Conservation (phyloP, 73 alveolate genomes). For the Symbiodinium pilosum region DNA sequence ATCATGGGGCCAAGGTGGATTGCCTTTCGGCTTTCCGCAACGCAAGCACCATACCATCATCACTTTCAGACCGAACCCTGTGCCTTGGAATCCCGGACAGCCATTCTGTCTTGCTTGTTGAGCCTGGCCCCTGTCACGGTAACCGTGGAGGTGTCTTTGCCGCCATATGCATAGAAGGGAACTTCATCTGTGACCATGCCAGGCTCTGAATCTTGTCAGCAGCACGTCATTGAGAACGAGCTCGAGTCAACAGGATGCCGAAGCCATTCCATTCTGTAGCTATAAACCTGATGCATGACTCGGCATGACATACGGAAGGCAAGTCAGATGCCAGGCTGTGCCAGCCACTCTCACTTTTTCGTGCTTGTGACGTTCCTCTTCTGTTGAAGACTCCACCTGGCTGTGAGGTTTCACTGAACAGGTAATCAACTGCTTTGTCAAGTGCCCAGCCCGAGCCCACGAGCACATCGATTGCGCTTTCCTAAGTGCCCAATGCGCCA, state of each 20-base stretch:
- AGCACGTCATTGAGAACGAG: not conserved
- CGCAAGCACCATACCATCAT: too few species aligned
- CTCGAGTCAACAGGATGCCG: not conserved
- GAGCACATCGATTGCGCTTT: too few species aligned
- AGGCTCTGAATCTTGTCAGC: not conserved
- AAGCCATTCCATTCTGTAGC: not conserved
- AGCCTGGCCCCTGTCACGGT: not conserved
- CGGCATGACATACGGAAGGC: too few species aligned
- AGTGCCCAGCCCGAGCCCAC: too few species aligned
- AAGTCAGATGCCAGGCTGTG: too few species aligned
- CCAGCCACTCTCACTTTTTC: not conserved
- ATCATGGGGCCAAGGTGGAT: slow-evolving; percentile 21
- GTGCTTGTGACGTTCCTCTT: not conserved
- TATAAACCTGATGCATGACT: not conserved
- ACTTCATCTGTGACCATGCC: not conserved
- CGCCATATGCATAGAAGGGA: too few species aligned
- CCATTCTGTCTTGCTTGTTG: not conserved
- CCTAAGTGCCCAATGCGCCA: not conserved
- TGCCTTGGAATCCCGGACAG: not conserved
- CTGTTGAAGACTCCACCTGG: not conserved
- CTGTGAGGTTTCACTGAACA: too few species aligned
- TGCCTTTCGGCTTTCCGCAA: not conserved
- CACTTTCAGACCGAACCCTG: too few species aligned
- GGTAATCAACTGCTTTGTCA: too few species aligned
- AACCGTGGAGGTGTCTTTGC: too few species aligned